Base-by-base conservation (phyloP, 805 yeast species). In the Kodamaea neixiangensis region DNA sequence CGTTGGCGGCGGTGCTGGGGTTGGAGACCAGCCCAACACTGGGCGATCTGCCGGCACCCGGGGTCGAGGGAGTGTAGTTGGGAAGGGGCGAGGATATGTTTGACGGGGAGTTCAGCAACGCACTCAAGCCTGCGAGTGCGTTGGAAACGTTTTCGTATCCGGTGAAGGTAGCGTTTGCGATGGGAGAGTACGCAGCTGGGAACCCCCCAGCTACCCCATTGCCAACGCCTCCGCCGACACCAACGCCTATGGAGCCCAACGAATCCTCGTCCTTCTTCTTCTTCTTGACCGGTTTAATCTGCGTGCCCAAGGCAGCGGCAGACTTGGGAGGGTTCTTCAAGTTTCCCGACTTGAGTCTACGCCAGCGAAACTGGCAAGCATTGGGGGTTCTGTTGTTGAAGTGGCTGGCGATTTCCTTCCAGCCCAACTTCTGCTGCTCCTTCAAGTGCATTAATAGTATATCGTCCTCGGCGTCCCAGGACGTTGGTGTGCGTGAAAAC, bases 401-500 rank as follows among this genome's bases (percentile, higher is more conserved):
- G 48, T 75, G 69, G 53, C 68, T 61, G 37, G 78, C 77, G 44
- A 75, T 73, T 49, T 74, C 79, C 58, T 75, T 75, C 79, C 79
- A 75, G 11, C 79, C 79, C 48, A 75, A 59, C 57, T 75, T 74
- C 59, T 75, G 78, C 49, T 60, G 68, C 60, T 75, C 79, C 56
- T 75, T 75, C 48, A 75, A 63, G 56, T 75, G 79, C 77, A 74
- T 72, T 40, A 75, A 62, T 31, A 75, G 67, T 38, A 72, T 61
- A 55, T 75, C 79, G 59, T 75, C 79, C 55, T 69, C 76, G 14
- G 78, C 74, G 56, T 75, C 79, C 79, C 79, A 75, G 3, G 78
- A 73, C 3, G 79, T 73, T 11, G 79, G 79, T 5, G 79, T 74
- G 33, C 78, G 59, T 44, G 69, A 60, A 51, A 60, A 62, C 51